Base-by-base conservation (phyloP, 208 protist genomes). In the Trypanosoma conorhini region DNA sequence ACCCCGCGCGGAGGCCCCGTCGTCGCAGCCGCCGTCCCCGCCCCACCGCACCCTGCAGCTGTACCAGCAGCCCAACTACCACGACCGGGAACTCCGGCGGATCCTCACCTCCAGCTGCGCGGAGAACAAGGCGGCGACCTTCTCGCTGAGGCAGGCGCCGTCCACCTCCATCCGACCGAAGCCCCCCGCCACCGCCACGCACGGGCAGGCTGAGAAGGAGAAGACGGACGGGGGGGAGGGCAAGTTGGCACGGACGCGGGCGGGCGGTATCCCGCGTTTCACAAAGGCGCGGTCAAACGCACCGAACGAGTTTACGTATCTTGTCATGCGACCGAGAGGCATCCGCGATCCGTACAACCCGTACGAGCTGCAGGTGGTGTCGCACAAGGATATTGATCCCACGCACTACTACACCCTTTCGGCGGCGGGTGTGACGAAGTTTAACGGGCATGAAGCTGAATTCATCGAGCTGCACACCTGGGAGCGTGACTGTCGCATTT, bases 341-440 rank as follows among this genome's bases (percentile, higher is more conserved):
- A 81, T 96, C n/a, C 85, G 87, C 33, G 88, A 95, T 67, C 78
- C 81, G 52, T 94, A 92, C 76, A 97, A 98, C 76, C 95, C 97
- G 55, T 99, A 98, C 80, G 89, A 98, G 65, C 77, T 99, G 52
- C 83, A 95, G 70, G 89, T 96, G 26, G 96, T 98, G 40, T 62
- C 91, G 54, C 95, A 98, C 70, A 86, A 84, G 31, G 86, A 97
- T 24, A 82, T 98, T 60, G 71, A 96, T 56, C 74, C 73, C 1
- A 67, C 80, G 51, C 81, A 88, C 74, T 98, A 98, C 75, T 98
- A 96, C 85, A 99, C 98, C 28, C 82, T 99, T 50, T 96, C 86
- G 44, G 83, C 90, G 1, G 81, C 85, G 0, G 98, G 98, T 68
- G 94, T 99, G 31, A 99, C 97, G 19, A 95, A 98, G 69, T 98